phyloP scores from a whole-genome alignment of 768 basidiomycete species.

The Termitomyces sp. region DNA sequence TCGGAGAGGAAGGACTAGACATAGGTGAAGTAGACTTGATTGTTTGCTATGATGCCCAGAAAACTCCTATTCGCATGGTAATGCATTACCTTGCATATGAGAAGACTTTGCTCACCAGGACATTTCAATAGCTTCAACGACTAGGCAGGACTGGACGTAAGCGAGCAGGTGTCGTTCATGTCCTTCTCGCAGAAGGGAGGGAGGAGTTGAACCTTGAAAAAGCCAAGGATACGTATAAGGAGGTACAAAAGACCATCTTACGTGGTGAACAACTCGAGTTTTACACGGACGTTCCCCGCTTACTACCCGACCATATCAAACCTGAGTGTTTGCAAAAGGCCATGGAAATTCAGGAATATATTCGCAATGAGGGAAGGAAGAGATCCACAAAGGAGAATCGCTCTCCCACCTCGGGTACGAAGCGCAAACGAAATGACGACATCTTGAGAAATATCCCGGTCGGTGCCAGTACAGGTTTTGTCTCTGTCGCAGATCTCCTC shows the following conservation, averaged over 20 bases:
- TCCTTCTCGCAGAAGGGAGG: conserved; percentile 83
- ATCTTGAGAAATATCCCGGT: conserved; percentile 64
- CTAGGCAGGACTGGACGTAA: conserved; percentile 94
- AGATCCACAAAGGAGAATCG: conserved; percentile 25
- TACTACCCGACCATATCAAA: conserved; percentile 73
- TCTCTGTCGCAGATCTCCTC: conserved; percentile 59
- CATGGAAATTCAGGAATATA: conserved; percentile 78
- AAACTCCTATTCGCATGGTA: conserved; percentile 95
- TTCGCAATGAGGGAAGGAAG: conserved; percentile 41
- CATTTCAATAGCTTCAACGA: conserved; percentile 72
- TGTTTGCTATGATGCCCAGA: conserved; percentile 94
- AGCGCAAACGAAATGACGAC: conserved; percentile 70
- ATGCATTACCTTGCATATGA: not conserved
- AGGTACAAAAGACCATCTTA: conserved; percentile 84
- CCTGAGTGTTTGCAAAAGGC: conserved; percentile 74
- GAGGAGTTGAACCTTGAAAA: conserved; percentile 90
- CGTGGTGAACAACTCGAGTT: conserved; percentile 85
- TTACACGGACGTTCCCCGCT: conserved; percentile 85
- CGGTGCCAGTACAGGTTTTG: conserved; percentile 68
- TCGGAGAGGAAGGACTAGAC: conserved; percentile 97
- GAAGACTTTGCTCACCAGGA: not conserved
- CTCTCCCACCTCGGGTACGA: conserved; percentile 33
- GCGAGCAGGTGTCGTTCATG: conserved; percentile 83
- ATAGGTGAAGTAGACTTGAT: conserved; percentile 97
- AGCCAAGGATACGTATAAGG: conserved; percentile 79